Evolutionary conservation across 78 protist species (phyloP).

Genomic region (Capsaspora owczarzaki): DNA sequence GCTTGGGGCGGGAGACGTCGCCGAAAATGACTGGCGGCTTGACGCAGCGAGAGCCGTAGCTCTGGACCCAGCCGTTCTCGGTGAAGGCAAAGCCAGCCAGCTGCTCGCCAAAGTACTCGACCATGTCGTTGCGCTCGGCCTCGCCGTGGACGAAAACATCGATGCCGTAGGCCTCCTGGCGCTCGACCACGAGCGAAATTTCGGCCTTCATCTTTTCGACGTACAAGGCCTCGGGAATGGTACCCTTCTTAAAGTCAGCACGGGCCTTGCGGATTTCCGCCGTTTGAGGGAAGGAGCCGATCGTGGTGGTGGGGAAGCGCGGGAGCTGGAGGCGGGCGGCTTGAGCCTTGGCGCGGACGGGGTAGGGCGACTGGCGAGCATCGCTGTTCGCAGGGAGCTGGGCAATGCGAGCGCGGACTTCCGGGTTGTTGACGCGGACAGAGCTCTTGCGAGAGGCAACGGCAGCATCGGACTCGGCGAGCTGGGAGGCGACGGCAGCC

Average conservation of each 20-base stretch:
- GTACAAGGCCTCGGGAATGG: constrained; percentile 40
- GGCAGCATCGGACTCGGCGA: too few species aligned
- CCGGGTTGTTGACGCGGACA: too few species aligned
- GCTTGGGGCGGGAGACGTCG: constrained; percentile 44
- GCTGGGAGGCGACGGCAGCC: too few species aligned
- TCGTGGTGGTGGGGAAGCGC: constrained; percentile 72
- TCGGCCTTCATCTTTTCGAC: constrained; percentile 39
- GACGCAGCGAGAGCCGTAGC: constrained; percentile 68
- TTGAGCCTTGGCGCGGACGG: too few species aligned
- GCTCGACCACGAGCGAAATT: constrained; percentile 23
- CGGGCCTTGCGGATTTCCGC: constrained; percentile 48
- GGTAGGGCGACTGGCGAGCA: too few species aligned
- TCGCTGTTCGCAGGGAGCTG: too few species aligned
- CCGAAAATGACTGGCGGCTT: constrained; percentile 64
- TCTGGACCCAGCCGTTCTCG: constrained; percentile 67
- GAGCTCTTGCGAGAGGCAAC: too few species aligned
- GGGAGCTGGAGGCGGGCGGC: too few species aligned
- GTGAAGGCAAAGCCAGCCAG: constrained; percentile 60
- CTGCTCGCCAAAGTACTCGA: constrained; percentile 60
- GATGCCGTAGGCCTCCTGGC: constrained; percentile 60
- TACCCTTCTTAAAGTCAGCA: constrained; percentile 14
- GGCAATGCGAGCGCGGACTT: too few species aligned
- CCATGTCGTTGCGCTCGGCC: constrained; percentile 54
- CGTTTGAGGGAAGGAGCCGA: constrained; percentile 80
- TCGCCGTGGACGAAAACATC: constrained; percentile 75